Percentiles rank a stretch among this genome's conserved stretches.
Conservation (phyloP, 2,329 filamentous ascomycete genomes). For the Microdochium bolleyi region DNA sequence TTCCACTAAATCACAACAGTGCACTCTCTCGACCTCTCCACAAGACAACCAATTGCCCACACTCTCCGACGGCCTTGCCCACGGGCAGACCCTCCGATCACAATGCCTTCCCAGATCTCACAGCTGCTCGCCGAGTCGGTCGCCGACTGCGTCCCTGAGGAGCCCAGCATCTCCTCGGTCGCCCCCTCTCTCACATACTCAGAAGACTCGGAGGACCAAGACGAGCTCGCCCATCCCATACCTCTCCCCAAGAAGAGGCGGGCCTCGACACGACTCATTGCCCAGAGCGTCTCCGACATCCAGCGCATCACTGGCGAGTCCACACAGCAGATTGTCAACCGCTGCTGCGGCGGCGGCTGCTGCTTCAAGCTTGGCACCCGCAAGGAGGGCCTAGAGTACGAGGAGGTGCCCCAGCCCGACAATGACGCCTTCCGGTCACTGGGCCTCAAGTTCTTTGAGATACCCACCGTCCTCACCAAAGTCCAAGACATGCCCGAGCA, state of each 20-base stretch:
- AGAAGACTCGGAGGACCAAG: conserved; percentile 51
- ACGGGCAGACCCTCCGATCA: conserved; percentile 4
- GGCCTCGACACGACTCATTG: conserved; percentile 61
- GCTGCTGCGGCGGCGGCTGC: conserved; percentile 59
- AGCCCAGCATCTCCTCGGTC: conserved; percentile 36
- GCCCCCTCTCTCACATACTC: conserved; percentile 58
- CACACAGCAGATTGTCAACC: conserved; percentile 51
- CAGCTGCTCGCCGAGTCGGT: conserved; percentile 30
- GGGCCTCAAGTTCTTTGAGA: conserved; percentile 64
- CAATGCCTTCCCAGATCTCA: conserved; percentile 26
- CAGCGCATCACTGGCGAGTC: conserved; percentile 58
- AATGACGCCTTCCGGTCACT: conserved; percentile 81
- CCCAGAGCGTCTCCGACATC: conserved; percentile 54
- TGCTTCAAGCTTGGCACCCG: conserved; percentile 42
- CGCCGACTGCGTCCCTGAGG: conserved; percentile 33
- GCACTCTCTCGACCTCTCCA: no score
- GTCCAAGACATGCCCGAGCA: conserved; percentile 66
- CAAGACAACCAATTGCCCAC: no score
- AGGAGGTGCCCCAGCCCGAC: conserved; percentile 55
- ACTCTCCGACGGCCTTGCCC: not conserved
- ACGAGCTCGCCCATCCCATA: conserved; percentile 36
- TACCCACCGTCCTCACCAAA: conserved; percentile 67
- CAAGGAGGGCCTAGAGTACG: conserved; percentile 39
- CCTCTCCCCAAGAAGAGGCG: conserved; percentile 45
- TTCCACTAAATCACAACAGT: no score